Conservation (phyloP, 1,139 yeast species). For the Debaryomycetaceae sp. region DNA sequence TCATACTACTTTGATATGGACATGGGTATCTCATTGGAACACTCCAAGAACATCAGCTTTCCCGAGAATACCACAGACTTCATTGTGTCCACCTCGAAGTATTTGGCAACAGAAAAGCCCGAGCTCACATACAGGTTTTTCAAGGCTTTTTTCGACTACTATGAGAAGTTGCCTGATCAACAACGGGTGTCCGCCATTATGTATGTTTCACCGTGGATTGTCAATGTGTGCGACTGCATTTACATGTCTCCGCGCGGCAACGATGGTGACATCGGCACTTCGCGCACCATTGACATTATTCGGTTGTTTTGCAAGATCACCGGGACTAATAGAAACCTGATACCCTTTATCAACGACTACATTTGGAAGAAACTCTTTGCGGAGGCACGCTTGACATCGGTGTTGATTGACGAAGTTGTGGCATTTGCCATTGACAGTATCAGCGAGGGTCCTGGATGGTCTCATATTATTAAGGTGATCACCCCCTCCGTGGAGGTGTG, state of each 20-base stretch:
- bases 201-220: constrained; percentile 76
- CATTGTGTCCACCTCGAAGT: constrained; percentile 56
- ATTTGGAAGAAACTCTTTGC: constrained; percentile 69
- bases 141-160: constrained; percentile 56
- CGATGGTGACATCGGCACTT: constrained; percentile 44
- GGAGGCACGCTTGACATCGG: constrained; percentile 55
- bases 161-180: constrained; percentile 36
- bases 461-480: constrained; percentile 55
- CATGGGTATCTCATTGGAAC: constrained; percentile 53
- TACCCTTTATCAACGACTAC: constrained; percentile 40
- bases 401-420: constrained; percentile 68
- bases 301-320: constrained; percentile 63
- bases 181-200: constrained; percentile 40
- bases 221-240: constrained; percentile 58
- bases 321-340: constrained; percentile 39
- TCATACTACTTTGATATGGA: constrained; percentile 58
- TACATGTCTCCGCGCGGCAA: constrained; percentile 45
- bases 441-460: constrained; percentile 69
- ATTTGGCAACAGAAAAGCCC: constrained; percentile 55
- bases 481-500: constrained; percentile 75
- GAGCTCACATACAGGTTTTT: constrained; percentile 60
- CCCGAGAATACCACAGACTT: constrained; percentile 69
- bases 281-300: constrained; percentile 56
- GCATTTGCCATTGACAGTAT: constrained; percentile 73
- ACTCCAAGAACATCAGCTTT: constrained; percentile 62